These are phyloP conservation scores for Hyaloscypha bicolor DNA, from an alignment of 495 filamentous ascomycete species.

Conservation along the genomic window DNA sequence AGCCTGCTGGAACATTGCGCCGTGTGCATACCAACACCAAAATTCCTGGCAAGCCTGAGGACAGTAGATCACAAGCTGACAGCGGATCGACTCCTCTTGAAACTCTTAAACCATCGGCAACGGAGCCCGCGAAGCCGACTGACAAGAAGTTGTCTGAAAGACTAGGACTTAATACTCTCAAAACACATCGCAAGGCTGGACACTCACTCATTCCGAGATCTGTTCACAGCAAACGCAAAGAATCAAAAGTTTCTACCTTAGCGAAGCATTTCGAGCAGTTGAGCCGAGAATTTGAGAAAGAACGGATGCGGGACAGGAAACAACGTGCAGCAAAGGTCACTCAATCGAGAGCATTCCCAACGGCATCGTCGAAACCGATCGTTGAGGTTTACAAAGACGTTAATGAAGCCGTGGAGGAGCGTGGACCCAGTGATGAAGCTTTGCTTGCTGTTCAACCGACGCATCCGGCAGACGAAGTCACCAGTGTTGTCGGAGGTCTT, in stretches of 20 bases:
- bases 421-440: conserved; percentile 72
- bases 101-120: conserved; percentile 19
- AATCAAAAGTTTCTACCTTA: conserved; percentile 79
- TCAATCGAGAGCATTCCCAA: conserved; percentile 80
- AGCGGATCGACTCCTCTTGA: conserved; percentile 7
- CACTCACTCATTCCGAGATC: conserved; percentile 90
- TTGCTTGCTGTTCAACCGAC: conserved; percentile 14
- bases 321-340: conserved; percentile 80
- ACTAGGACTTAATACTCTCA: conserved; percentile 61
- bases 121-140: conserved; percentile 40
- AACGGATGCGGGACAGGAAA: conserved; percentile 81
- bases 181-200: conserved; percentile 58
- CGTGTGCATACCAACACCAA: conserved; percentile 20
- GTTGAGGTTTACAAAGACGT: conserved; percentile 95
- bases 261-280: conserved; percentile 96
- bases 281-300: conserved; percentile 94
- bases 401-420: conserved; percentile 86
- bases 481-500: conserved; percentile 19
- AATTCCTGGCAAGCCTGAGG: conserved; percentile 9
- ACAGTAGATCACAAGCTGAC: conserved; percentile 14
- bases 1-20: conserved; percentile 51
- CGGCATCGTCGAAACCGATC: conserved; percentile 90
- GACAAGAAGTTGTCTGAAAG: conserved; percentile 77
- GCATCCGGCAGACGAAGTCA: conserved; percentile 17
- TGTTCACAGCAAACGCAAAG: conserved; percentile 63